Base-by-base conservation (phyloP, 768 basidiomycete genomes). In the Collybiopsis confluens region DNA sequence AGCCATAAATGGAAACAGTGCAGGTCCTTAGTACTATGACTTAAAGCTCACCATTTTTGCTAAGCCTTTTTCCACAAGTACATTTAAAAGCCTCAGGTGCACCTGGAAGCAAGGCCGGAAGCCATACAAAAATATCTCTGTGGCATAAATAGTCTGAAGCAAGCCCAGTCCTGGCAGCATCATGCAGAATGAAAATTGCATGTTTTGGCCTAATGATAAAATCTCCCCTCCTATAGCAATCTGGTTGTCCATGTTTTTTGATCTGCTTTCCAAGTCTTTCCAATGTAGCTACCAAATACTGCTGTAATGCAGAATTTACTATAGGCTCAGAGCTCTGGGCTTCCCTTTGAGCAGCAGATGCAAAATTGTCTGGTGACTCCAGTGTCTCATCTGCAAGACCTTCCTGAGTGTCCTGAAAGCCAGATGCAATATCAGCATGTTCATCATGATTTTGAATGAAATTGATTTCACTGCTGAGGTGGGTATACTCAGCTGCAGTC, bases 81-180 rank as follows among this genome's bases (percentile, higher is more conserved):
- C 59, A 60, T 24, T 50, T 49, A 44, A 60, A 56, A 9, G 16
- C 20, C 3, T 58, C 51, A 18, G 57, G 57, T 10, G 54, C 50
- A 40, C 51, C 57, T 30, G 58, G 58, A 10, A 56, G 43, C 26
- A 28, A 38, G 26, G 56, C 37, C 3, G 58, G 58, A 18, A 59
- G 56, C 58, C 58, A 59, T 10, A 59, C 35, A 41, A 59, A 59
- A 13, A 59, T 59, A 15, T 54, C 54, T 3, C 49, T 47, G 3
- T 51, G 42, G 30, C 52, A 58, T 9, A 55, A 43, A 2, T 27
- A 38, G 15, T 46, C 46, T 2, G 58, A 52, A 15, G 37, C 47
- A 18, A 59, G 26, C 7, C 52, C 55, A 7, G 35, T 52, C 1
- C 40, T 44, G n/a, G 51, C 55, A 13, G 50, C 36, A 37, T 41